These are phyloP conservation scores for Cinnamomum chago DNA, from an alignment of 164 flowering plant species.

Conservation along the genomic window DNA sequence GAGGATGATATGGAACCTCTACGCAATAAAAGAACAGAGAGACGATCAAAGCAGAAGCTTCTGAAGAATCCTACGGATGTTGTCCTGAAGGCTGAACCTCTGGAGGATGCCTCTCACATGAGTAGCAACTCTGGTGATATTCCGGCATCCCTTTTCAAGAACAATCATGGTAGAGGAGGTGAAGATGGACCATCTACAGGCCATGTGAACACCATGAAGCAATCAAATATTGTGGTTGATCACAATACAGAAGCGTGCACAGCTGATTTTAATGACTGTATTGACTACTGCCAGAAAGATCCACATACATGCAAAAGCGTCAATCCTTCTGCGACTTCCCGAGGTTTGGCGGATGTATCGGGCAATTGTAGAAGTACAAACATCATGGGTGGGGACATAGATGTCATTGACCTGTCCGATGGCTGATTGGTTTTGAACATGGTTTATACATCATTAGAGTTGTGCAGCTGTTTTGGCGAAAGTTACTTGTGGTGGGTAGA, in stretches of 20 bases:
- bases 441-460: no score
- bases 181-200: neutral
- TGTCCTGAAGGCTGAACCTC: neutral
- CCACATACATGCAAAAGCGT: neutral
- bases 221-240: neutral
- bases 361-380: neutral
- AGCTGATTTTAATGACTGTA: neutral
- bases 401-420: neutral
- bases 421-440: neutral
- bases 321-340: neutral
- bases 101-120: neutral
- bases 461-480: no score
- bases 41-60: constrained; percentile 8
- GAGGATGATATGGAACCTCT: constrained; percentile 11
- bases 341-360: neutral
- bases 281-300: neutral
- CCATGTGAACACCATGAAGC: neutral
- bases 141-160: neutral
- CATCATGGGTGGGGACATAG: neutral
- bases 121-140: neutral
- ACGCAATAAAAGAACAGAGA: constrained; percentile 13
- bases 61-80: constrained; percentile 3
- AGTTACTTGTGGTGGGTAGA: no score
- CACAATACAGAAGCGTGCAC: neutral
- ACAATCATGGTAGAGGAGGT: neutral